These are phyloP conservation scores for Durotheca rogersii DNA, from an alignment of 495 filamentous ascomycete genomes.

Conservation along the genomic window DNA sequence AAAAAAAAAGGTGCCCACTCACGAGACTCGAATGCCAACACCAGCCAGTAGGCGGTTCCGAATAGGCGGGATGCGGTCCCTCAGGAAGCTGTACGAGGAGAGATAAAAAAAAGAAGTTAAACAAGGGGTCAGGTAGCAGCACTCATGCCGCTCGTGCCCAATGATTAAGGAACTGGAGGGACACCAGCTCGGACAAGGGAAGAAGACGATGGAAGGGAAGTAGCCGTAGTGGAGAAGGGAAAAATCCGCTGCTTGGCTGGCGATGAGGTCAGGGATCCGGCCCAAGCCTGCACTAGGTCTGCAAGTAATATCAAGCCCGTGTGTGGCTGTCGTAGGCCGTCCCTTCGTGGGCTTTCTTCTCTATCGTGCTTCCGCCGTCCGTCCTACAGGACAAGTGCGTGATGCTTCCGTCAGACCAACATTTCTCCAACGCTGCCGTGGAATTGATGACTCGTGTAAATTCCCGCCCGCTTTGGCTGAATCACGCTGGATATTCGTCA, in stretches of 20 bases:
- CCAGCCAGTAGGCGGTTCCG: conserved; percentile 12
- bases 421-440: conserved; percentile 22
- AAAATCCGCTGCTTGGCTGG: conserved; percentile 34
- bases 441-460: conserved; percentile 2
- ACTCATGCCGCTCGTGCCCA: conserved; percentile 36
- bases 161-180: conserved; percentile 22
- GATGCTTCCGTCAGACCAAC: conserved; percentile 4
- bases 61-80: not conserved
- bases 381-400: conserved; percentile 9
- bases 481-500: not conserved
- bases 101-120: conserved; percentile 32
- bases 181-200: conserved; percentile 26
- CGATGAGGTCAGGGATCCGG: conserved; percentile 24
- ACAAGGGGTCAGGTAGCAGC: conserved; percentile 35
- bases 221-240: conserved; percentile 33
- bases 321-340: conserved; percentile 18
- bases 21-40: conserved; percentile 8
- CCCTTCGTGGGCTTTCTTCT: conserved; percentile 6
- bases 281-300: conserved; percentile 26
- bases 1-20: conserved; percentile 11
- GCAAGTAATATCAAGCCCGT: conserved; percentile 33
- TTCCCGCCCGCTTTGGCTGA: conserved; percentile 7
- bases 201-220: conserved; percentile 26
- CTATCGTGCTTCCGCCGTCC: too few relatives aligned
- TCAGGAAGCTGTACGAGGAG: conserved; percentile 25